A percentile compares a stretch with the other conserved stretches of the same genome.
phyloP scores from a whole-genome alignment of 2,329 filamentous ascomycete species.

The Penicillium glabrum region DNA sequence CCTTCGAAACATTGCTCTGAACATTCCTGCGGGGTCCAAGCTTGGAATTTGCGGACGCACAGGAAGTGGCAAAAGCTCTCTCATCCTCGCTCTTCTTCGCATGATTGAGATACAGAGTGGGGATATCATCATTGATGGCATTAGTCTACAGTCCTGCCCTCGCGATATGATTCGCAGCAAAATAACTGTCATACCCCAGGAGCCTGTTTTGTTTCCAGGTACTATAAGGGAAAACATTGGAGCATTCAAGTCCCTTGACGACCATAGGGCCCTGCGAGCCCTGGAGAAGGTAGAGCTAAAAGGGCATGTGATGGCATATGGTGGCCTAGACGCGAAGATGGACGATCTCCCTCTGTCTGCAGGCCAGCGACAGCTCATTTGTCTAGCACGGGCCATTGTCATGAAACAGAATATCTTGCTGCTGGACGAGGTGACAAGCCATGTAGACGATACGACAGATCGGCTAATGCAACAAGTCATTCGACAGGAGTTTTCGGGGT shows the following conservation, averaged over 20 bases:
- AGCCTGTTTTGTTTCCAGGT: neutral
- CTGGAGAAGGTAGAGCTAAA: neutral
- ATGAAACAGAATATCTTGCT: neutral
- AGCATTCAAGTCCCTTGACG: neutral
- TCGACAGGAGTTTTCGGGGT: neutral
- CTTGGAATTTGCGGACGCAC: neutral
- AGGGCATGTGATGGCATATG: neutral
- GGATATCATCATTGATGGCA: neutral
- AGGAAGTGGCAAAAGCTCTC: neutral
- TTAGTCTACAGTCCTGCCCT: neutral
- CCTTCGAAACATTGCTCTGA: neutral
- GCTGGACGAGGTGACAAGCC: neutral
- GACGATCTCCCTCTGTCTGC: neutral
- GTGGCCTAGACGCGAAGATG: neutral
- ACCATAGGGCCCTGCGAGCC: neutral
- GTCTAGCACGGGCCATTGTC: neutral
- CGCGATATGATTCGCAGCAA: neutral
- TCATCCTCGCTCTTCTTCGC: neutral
- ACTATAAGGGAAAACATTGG: neutral
- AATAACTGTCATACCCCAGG: slow-evolving; percentile 24
- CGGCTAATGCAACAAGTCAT: neutral
- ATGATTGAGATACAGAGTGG: neutral
- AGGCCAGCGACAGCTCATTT: neutral
- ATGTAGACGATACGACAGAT: neutral
- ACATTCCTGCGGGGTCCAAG: neutral